phyloP scores from a whole-genome alignment of 208 protist species.

The Leishmania aethiopica region DNA sequence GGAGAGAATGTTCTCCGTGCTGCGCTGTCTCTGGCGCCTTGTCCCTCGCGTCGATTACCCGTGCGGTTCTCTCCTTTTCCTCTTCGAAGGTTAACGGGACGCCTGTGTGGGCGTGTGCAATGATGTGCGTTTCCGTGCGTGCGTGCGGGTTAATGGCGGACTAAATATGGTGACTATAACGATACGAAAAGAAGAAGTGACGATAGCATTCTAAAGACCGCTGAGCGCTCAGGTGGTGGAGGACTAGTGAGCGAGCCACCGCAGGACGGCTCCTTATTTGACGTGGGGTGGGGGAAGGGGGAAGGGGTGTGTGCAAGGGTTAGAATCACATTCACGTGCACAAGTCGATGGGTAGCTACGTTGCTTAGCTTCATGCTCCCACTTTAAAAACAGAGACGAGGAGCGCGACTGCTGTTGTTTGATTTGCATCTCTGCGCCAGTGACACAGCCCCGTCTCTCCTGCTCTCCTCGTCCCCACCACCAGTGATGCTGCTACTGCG shows the following conservation, averaged over 20 bases:
- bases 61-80: neutral
- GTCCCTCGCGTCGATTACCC: neutral
- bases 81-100: neutral
- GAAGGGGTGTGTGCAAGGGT: neutral
- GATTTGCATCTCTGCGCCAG: neutral
- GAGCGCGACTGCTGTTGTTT: neutral
- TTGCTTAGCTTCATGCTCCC: neutral
- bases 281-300: neutral
- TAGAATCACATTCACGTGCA: neutral
- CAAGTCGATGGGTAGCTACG: neutral
- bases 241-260: neutral
- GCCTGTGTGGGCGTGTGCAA: neutral
- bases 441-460: neutral
- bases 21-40: neutral
- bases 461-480: neutral
- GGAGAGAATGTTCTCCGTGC: neutral
- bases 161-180: neutral
- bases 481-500: neutral
- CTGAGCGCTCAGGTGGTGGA: neutral
- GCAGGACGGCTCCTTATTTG: too few relatives aligned
- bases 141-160: neutral
- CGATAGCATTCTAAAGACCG: neutral
- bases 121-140: neutral
- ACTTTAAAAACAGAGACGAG: neutral
- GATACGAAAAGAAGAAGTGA: constrained; percentile 5